Percentiles rank a stretch among this genome's conserved stretches.
Evolutionary conservation across 495 filamentous ascomycete species (phyloP).

Genomic region (Corynascus novoguineensis): DNA sequence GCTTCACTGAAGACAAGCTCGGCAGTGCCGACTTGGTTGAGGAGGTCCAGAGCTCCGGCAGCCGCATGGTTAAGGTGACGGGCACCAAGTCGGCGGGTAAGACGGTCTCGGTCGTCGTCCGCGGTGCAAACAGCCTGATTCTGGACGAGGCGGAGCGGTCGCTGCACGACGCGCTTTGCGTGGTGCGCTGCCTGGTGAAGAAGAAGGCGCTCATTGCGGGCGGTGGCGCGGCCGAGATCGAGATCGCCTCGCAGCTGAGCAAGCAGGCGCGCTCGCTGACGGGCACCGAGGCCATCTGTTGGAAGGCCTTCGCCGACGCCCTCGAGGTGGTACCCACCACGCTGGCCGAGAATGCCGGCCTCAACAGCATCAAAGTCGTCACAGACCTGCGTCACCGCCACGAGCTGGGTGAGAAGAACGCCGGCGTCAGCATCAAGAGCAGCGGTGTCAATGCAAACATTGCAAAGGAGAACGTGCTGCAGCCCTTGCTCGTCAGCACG

Average conservation of each 20-base stretch:
- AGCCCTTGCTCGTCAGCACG: constrained; percentile 92
- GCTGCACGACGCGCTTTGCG: constrained; percentile 94
- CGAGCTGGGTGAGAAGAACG: constrained; percentile 89
- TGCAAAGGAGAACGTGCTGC: constrained; percentile 93
- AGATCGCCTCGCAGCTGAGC: constrained; percentile 77
- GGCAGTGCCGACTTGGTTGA: constrained; percentile 93
- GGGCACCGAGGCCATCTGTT: constrained; percentile 95
- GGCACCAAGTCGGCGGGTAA: constrained; percentile 77
- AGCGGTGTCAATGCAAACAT: constrained; percentile 94
- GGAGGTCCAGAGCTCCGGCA: constrained; percentile 79
- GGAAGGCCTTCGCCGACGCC: constrained; percentile 96
- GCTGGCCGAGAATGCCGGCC: constrained; percentile 91
- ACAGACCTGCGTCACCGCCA: constrained; percentile 92
- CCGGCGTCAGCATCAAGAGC: constrained; percentile 93
- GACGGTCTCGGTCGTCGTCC: constrained; percentile 88
- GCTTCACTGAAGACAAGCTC: constrained; percentile 97
- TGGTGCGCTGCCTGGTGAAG: constrained; percentile 96
- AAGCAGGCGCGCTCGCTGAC: constrained; percentile 74
- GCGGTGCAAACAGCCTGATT: constrained; percentile 90
- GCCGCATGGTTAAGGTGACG: constrained; percentile 88
- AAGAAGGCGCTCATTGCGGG: constrained; percentile 96
- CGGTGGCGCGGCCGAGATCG: constrained; percentile 92
- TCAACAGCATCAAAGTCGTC: constrained; percentile 98
- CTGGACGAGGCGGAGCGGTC: constrained; percentile 95
- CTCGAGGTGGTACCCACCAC: constrained; percentile 97